phyloP scores from a whole-genome alignment of 352 stramenopile genomes.

The Hyphochytrium catenoides region DNA sequence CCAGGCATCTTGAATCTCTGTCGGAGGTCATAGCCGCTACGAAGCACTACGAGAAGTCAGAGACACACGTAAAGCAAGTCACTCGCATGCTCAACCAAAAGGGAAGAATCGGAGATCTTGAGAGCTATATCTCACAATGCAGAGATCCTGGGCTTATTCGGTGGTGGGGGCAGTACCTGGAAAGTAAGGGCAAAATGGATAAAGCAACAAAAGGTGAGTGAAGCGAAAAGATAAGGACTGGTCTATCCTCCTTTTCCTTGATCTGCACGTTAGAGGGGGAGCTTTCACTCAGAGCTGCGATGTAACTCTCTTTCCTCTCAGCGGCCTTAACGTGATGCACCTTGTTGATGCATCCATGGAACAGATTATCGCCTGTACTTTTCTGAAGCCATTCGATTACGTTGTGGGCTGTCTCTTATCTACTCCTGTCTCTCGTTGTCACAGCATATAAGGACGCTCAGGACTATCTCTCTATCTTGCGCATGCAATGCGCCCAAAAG shows the following conservation, averaged over 20 bases:
- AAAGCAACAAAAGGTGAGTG: too few relatives aligned
- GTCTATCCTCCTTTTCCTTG: too few relatives aligned
- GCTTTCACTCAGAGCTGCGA: too few relatives aligned
- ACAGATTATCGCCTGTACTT: too few relatives aligned
- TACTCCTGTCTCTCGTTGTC: too few relatives aligned
- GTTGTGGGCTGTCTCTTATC: too few relatives aligned
- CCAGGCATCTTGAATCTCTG: constrained; percentile 64
- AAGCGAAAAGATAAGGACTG: too few relatives aligned
- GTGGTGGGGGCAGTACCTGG: constrained; percentile 81
- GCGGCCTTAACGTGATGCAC: too few relatives aligned
- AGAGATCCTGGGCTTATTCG: constrained; percentile 60
- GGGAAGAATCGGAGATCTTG: constrained; percentile 57
- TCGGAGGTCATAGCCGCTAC: constrained; percentile 66
- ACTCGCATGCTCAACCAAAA: constrained; percentile 75
- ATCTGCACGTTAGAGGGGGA: too few relatives aligned
- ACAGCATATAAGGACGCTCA: constrained; percentile 62
- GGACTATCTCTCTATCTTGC: constrained; percentile 66
- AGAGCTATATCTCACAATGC: constrained; percentile 65
- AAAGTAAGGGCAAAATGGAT: constrained; percentile 65
- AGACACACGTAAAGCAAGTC: constrained; percentile 66
- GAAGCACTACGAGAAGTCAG: constrained; percentile 67
- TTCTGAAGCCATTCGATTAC: too few relatives aligned
- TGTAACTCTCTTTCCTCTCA: too few relatives aligned
- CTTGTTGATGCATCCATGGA: too few relatives aligned
- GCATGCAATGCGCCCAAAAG: constrained; percentile 70